Evolutionary conservation across 2,329 filamentous ascomycete genomes (phyloP).

Genomic region (Akanthomyces dipterigenus): DNA sequence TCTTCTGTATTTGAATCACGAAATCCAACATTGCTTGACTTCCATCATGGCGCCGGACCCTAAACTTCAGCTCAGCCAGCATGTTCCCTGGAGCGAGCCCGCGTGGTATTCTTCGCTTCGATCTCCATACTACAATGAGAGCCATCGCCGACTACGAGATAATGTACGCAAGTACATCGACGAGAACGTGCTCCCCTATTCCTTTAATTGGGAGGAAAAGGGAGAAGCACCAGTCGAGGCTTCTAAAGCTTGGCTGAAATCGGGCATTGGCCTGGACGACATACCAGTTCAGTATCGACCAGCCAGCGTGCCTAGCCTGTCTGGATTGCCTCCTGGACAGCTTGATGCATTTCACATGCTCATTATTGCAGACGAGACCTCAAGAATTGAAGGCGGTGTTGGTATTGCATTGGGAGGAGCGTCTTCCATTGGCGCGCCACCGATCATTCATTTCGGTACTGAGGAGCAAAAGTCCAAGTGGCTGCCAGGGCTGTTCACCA

Average conservation of each 20-base stretch:
- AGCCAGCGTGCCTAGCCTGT: constrained; percentile 32
- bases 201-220: constrained; percentile 57
- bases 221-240: constrained; percentile 42
- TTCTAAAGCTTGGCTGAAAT: constrained; percentile 28
- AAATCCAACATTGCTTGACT: background rate
- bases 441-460: constrained; percentile 56
- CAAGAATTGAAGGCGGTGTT: constrained; percentile 50
- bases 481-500: constrained; percentile 51
- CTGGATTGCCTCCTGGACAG: constrained; percentile 37
- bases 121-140: constrained; percentile 55
- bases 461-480: constrained; percentile 49
- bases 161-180: constrained; percentile 54
- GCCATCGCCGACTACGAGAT: constrained; percentile 52
- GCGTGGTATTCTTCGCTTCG: constrained; percentile 22
- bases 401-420: constrained; percentile 52
- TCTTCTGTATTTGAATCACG: too few species aligned
- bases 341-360: constrained; percentile 53
- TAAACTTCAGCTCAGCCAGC: constrained; percentile 17
- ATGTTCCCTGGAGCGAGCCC: constrained; percentile 20
- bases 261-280: constrained; percentile 32
- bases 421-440: constrained; percentile 56
- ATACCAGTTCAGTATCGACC: constrained; percentile 31
- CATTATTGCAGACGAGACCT: constrained; percentile 48
- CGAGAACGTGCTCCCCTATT: constrained; percentile 48
- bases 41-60: constrained; percentile 16